A percentile compares a stretch with the other conserved stretches of the same genome.
These are phyloP conservation scores for Piedraia hortae DNA, from an alignment of 2,329 filamentous ascomycete genomes.

Conservation along the genomic window DNA sequence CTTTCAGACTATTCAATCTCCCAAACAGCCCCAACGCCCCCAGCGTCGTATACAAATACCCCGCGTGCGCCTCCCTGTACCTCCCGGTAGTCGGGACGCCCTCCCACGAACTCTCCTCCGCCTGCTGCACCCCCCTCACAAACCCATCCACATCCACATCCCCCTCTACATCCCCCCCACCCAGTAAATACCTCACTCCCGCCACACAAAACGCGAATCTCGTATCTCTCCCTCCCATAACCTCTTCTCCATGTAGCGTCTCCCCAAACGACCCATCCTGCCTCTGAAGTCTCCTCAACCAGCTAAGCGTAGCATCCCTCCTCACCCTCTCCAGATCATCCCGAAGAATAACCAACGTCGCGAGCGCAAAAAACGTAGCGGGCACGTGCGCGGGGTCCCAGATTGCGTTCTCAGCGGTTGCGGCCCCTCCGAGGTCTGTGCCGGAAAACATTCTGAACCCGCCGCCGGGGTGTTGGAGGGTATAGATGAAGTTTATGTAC, in stretches of 20 bases:
- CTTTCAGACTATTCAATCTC: no score
- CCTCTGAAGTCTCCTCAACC: slow-evolving; percentile 53
- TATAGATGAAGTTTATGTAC: slow-evolving; percentile 52
- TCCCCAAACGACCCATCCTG: slow-evolving; percentile 80
- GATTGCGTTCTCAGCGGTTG: slow-evolving; percentile 23
- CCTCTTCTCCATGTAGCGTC: slow-evolving; percentile 29
- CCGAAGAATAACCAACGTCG: slow-evolving; percentile 38
- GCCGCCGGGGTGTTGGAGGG: slow-evolving; percentile 58
- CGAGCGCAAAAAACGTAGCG: slow-evolving; percentile 68
- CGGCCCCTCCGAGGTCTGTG: slow-evolving; percentile 26
- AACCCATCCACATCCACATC: slow-evolving; percentile 53
- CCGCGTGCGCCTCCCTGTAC: no score
- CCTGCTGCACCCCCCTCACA: slow-evolving; percentile 39
- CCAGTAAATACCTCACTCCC: slow-evolving; percentile 55
- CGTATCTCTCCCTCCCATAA: slow-evolving; percentile 63
- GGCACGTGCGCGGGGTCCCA: slow-evolving; percentile 64
- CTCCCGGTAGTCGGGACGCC: no score
- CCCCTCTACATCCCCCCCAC: slow-evolving; percentile 19
- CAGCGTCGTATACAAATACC: slow-evolving; percentile 74
- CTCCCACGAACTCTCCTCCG: no score
- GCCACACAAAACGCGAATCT: slow-evolving; percentile 69
- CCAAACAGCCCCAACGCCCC: slow-evolving; percentile 51
- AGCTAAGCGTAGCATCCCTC: slow-evolving; percentile 37
- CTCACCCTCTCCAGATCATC: slow-evolving; percentile 36
- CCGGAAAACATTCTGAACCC: slow-evolving; percentile 71